phyloP scores from a whole-genome alignment of 176 grass and related monocot species.

The Carex pumila region DNA sequence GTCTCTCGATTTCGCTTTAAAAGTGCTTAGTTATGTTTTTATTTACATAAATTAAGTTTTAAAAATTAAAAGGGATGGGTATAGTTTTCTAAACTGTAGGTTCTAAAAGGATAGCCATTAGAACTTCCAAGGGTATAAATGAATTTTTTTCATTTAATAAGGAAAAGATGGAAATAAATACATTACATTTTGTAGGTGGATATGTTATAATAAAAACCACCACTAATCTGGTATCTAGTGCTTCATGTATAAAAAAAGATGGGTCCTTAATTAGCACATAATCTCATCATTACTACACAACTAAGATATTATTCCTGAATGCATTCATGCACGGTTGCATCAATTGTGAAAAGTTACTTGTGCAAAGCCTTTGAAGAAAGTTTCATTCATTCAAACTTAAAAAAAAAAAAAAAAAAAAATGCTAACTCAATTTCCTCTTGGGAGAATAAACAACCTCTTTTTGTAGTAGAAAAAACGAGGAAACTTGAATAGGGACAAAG shows the following conservation, averaged over 20 bases:
- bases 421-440: neutral
- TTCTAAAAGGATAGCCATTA: neutral
- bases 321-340: neutral
- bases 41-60: too few species aligned
- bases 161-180: neutral
- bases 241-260: neutral
- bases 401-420: neutral
- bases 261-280: constrained; percentile 2
- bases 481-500: neutral
- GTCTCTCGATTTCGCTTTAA: too few species aligned
- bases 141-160: neutral
- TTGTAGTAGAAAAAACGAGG: neutral
- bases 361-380: neutral
- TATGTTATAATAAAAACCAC: constrained; percentile 23
- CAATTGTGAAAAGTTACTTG: neutral
- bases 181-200: neutral
- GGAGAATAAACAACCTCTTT: neutral
- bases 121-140: neutral
- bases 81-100: neutral
- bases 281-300: constrained; percentile 10
- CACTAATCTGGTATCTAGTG: constrained; percentile 19
- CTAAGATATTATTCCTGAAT: constrained; percentile 13
- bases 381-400: neutral
- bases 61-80: too few species aligned
- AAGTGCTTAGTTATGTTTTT: too few species aligned